phyloP scores from a whole-genome alignment of 1,139 yeast species.

The Tardiomyces depauwii region DNA sequence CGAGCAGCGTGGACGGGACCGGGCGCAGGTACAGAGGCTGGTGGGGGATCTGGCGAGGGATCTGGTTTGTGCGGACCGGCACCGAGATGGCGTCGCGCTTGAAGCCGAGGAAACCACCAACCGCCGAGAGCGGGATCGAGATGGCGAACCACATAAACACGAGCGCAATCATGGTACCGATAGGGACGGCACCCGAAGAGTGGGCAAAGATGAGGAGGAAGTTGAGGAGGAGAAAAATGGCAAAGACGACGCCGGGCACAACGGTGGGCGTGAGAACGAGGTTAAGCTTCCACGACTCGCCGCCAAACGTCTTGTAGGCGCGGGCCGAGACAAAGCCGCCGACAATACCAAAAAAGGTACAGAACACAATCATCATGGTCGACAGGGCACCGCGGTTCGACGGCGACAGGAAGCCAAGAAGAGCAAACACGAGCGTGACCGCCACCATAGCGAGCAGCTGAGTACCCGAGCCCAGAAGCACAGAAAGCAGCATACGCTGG shows the following conservation, averaged over 20 bases:
- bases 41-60: slow-evolving; percentile 88
- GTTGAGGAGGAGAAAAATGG: slow-evolving; percentile 56
- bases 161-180: slow-evolving; percentile 79
- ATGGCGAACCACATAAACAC: slow-evolving; percentile 75
- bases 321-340: slow-evolving; percentile 85
- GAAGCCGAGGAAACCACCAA: slow-evolving; percentile 70
- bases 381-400: slow-evolving; percentile 90
- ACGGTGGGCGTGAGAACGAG: slow-evolving; percentile 70
- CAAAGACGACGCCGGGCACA: slow-evolving; percentile 71
- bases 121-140: slow-evolving; percentile 72
- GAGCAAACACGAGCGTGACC: slow-evolving; percentile 69
- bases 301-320: slow-evolving; percentile 81
- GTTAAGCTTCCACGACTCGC: slow-evolving; percentile 83
- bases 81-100: slow-evolving; percentile 47
- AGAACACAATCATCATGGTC: slow-evolving; percentile 78
- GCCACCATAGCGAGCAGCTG: slow-evolving; percentile 73
- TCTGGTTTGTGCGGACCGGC: slow-evolving; percentile 82
- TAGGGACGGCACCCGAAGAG: slow-evolving; percentile 93
- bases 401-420: slow-evolving; percentile 84
- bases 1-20: slow-evolving; percentile 54
- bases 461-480: slow-evolving; percentile 78
- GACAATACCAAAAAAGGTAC: slow-evolving; percentile 64
- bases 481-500: slow-evolving; percentile 59
- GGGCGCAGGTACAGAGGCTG: slow-evolving; percentile 80
- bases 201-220: slow-evolving; percentile 67